Conservation (phyloP, 2,329 filamentous ascomycete species). For the Ophiocordyceps australis region DNA sequence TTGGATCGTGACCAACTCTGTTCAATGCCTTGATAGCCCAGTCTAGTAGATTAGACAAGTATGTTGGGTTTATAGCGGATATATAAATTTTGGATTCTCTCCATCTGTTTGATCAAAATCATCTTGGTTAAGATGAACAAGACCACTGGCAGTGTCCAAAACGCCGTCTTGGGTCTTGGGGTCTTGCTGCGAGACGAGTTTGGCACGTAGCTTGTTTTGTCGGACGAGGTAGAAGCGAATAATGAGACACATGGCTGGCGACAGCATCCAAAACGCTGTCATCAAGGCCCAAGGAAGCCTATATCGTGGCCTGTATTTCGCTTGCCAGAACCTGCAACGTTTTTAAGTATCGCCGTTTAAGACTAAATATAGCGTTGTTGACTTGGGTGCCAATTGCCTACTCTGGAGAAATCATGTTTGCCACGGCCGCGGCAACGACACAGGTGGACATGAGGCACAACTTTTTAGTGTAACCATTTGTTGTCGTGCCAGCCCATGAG, state of each 20-base stretch:
- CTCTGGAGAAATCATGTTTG: constrained; percentile 11
- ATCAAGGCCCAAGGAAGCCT: constrained; percentile 7
- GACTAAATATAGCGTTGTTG: no score
- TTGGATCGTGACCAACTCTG: no score
- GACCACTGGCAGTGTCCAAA: constrained; percentile 4
- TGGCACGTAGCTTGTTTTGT: constrained; percentile 5
- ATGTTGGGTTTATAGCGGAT: constrained; percentile 14
- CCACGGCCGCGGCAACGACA: constrained; percentile 6
- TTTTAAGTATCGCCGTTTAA: no score
- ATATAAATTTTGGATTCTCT: constrained; percentile 6
- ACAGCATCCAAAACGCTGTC: constrained; percentile 9
- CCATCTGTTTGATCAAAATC: constrained; percentile 6
- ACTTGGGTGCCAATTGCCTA: no score
- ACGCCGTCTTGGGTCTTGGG: constrained; percentile 4
- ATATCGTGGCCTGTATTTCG: constrained; percentile 7
- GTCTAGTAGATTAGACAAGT: no score
- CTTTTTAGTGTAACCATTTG: constrained; percentile 8
- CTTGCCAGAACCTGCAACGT: constrained; percentile 6
- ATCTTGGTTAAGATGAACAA: constrained; percentile 4
- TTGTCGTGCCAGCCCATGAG: constrained; percentile 9
- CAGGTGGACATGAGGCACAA: constrained; percentile 7
- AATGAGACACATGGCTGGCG: constrained; percentile 7
- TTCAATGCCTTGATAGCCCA: no score
- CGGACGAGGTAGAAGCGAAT: constrained; percentile 7
- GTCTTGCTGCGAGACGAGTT: constrained; percentile 1